Evolutionary conservation across 2,329 filamentous ascomycete species (phyloP), one percentile per base, ranked within the genome.

Genomic region (Pestalotiopsis sp.): DNA sequence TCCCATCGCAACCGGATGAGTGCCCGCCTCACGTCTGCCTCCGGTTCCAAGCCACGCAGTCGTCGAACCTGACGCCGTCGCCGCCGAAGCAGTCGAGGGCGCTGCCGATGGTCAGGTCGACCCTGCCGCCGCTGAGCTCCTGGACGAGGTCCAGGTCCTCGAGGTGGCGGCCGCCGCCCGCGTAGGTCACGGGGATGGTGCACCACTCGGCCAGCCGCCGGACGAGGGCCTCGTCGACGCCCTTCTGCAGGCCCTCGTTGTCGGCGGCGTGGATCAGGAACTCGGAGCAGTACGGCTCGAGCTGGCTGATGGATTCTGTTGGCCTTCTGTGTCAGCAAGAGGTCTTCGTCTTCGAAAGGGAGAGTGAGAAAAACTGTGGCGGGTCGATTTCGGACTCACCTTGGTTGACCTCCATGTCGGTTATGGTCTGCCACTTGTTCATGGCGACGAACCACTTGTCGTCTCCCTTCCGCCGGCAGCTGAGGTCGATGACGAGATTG

Each of bases 401-500:
- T 85, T 92, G 85, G 71, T 91, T 95, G 71, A 99, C 89, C 78
- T 98, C 94, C 90, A 97, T 97, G 75, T 98, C 93, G 1, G 96
- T 98, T 67, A 98, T 91, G 1, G 94, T 97, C 84, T 98, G 96
- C 96, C 96, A 99, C 79, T 97, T 97, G 80, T 99, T 93, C 91
- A 97, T 99, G 66, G 96, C 95, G n/a, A 99, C 96, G 75, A 92
- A 94, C 96, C 96, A 99, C 52, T 84, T 91, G 67, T 91, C 84
- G 3, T 85, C 82, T 48, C 86, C 92, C 69, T 90, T 91, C 68
- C 90, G 86, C 64, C 96, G 89, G 78, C 96, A 99, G 80, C 94
- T 97, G 26, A 99, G 87, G 77, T 99, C 96, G 77, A 99, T 94
- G 72, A 99, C 95, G 62, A 99, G 88, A 80, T 93, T 96, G 62